Conservation (phyloP, 2,329 filamentous ascomycete species). For the Tetracladium maxilliforme region DNA sequence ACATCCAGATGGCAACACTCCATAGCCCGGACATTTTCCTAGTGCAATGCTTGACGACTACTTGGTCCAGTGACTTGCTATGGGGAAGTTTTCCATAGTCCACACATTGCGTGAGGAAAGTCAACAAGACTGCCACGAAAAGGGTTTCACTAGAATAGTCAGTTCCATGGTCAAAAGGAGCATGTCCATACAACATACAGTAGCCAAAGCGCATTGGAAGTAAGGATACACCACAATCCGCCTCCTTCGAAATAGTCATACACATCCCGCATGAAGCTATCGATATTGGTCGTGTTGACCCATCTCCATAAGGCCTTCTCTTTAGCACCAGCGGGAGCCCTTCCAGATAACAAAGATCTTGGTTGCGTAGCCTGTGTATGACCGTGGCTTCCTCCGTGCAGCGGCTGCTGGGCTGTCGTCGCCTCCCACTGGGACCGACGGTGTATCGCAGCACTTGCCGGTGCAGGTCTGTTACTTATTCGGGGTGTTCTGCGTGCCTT, state of each 20-base stretch:
- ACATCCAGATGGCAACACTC: conserved; percentile 48
- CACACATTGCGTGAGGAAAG: conserved; percentile 55
- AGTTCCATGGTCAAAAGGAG: conserved; percentile 1
- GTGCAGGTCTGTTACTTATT: conserved; percentile 13
- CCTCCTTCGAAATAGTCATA: conserved; percentile 54
- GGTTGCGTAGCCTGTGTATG: conserved; percentile 27
- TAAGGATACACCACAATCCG: conserved; percentile 54
- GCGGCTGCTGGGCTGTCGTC: conserved; percentile 32
- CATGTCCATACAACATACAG: conserved; percentile 24
- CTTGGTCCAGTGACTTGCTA: conserved; percentile 29
- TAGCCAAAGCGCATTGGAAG: conserved; percentile 40
- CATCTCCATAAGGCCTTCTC: conserved; percentile 60
- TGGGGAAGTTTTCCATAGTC: conserved; percentile 44
- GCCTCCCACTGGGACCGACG: conserved; percentile 38
- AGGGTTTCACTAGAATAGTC: conserved; percentile 34
- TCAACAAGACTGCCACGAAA: conserved; percentile 54
- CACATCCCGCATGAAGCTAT: conserved; percentile 53
- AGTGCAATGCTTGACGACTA: conserved; percentile 50
- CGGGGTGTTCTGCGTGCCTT: conserved; percentile 2
- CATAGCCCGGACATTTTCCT: conserved; percentile 39
- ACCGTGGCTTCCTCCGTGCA: conserved; percentile 25
- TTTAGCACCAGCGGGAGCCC: conserved; percentile 44
- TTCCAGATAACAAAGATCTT: conserved; percentile 27
- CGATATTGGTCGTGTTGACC: conserved; percentile 57
- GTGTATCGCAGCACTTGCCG: conserved; percentile 26